Conservation (phyloP, 2,329 filamentous ascomycete species). For the Nigrospora osmanthi region DNA sequence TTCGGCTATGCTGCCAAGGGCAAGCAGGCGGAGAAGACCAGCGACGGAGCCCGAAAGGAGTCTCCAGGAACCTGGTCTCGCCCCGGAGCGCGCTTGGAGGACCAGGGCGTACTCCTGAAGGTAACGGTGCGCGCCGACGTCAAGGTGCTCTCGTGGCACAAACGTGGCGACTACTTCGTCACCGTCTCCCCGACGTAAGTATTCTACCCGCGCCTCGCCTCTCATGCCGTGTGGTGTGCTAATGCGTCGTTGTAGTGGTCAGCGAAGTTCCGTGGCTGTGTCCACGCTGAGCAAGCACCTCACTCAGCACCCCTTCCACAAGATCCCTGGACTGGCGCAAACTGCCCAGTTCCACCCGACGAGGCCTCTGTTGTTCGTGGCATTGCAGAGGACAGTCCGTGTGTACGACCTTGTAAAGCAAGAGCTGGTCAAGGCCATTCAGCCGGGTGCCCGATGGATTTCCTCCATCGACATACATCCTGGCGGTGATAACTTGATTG, state of each 20-base stretch:
- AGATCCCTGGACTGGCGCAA: constrained; percentile 67
- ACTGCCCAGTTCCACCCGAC: constrained; percentile 91
- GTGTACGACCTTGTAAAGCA: constrained; percentile 91
- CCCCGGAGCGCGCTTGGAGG: constrained; percentile 65
- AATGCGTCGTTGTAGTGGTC: constrained; percentile 31
- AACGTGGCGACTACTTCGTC: constrained; percentile 87
- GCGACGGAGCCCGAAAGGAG: constrained; percentile 58
- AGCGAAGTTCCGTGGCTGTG: constrained; percentile 77
- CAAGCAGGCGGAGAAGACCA: constrained; percentile 43
- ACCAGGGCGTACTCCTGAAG: constrained; percentile 71
- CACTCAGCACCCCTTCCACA: constrained; percentile 88
- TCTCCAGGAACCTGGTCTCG: constrained; percentile 77
- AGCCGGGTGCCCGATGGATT: constrained; percentile 90
- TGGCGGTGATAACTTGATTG: constrained; percentile 86
- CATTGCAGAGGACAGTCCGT: constrained; percentile 86
- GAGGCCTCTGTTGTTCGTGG: constrained; percentile 89
- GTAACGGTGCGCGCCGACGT: constrained; percentile 72
- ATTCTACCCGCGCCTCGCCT: too few species aligned
- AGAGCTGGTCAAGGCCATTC: constrained; percentile 85
- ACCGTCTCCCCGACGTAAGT: constrained; percentile 67
- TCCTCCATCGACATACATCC: constrained; percentile 90
- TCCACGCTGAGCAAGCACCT: constrained; percentile 93
- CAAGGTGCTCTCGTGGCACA: constrained; percentile 90
- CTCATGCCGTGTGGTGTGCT: too few species aligned
- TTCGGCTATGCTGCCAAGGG: constrained; percentile 83